Base-by-base conservation (phyloP, 1,284 basidiomycete genomes). In the Bjerkandera adusta region DNA sequence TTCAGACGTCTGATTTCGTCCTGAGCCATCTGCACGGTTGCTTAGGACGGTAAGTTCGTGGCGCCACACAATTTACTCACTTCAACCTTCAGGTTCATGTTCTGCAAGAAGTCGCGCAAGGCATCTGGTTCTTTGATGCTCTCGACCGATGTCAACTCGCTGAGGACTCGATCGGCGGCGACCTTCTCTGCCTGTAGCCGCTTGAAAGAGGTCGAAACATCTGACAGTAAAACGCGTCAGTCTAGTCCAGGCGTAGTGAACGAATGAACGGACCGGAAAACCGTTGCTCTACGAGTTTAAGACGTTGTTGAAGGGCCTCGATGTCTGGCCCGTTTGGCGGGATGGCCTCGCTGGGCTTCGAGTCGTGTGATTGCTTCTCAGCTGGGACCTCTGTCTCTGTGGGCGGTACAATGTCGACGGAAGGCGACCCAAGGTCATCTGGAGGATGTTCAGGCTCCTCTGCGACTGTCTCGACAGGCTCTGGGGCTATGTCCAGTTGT, bases 161-260 rank as follows among this genome's bases (percentile, higher is more conserved):
- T 75, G 36, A 96, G 64, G 3, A 91, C 67, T 24, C 69, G 67
- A 59, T 92, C 88, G n/a, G 81, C 84, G 5, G 82, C 81, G 18
- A 69, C 61, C 56, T 83, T 85, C 63, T 88, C 85, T 1, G 78
- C 76, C 53, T 87, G 86, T 18, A 90, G 66, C 51, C 77, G 71
- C 61, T 87, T 85, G 69, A 87, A 88, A 3, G 88, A 87, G 0
- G 72, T 76, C 4, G 88, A 89, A 2, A 89, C 77, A 60, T 89
- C 88, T 90, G 12, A 44, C 47, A 1, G 33, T 35, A n/a, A 37
- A 42, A 38, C 45, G 25, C 30, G 44, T 30, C 25, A 50, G 13
- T 45, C 15, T 13, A 32, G 41, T 39, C 22, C 13, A 43, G 27
- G n/a, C n/a, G n/a, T 21, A 6, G 11, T 47, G 35, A 21, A 11